phyloP scores from a whole-genome alignment of 768 basidiomycete species.

The Sporobolomyces pararoseus region DNA sequence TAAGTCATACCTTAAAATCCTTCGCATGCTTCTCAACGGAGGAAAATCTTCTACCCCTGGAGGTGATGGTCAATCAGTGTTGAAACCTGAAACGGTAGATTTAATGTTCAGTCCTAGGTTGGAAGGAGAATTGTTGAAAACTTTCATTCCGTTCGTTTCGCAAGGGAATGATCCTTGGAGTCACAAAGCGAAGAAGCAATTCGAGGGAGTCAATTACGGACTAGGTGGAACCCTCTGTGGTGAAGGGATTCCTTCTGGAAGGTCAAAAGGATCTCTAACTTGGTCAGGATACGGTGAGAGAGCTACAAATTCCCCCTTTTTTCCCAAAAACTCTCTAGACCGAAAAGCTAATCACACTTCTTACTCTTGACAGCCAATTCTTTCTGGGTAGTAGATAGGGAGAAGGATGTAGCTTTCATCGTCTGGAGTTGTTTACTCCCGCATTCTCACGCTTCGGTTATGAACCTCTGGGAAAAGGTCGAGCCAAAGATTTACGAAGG shows the following conservation, averaged over 20 bases:
- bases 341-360: too few species aligned
- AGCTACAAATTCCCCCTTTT: background rate
- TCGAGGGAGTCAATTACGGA: conserved; percentile 3
- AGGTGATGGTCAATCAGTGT: conserved; percentile 1
- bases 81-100: conserved; percentile 29
- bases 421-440: conserved; percentile 15
- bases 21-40: conserved; percentile 43
- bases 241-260: conserved; percentile 2
- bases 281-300: conserved; percentile 30
- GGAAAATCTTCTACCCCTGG: background rate
- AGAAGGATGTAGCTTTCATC: conserved; percentile 23
- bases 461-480: conserved; percentile 19
- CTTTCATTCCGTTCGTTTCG: background rate
- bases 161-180: conserved; percentile 13
- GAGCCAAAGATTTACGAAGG: conserved; percentile 24
- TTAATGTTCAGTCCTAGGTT: conserved; percentile 28
- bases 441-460: background rate
- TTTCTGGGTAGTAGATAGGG: conserved; percentile 32
- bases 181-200: background rate
- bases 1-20: conserved; percentile 43
- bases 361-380: conserved; percentile 12
- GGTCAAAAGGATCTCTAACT: background rate
- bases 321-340: background rate
- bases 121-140: background rate
- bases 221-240: conserved; percentile 10